These are phyloP conservation scores for Eucalyptus tenuipes DNA, from an alignment of 345 rosid genomes.

Conservation along the genomic window DNA sequence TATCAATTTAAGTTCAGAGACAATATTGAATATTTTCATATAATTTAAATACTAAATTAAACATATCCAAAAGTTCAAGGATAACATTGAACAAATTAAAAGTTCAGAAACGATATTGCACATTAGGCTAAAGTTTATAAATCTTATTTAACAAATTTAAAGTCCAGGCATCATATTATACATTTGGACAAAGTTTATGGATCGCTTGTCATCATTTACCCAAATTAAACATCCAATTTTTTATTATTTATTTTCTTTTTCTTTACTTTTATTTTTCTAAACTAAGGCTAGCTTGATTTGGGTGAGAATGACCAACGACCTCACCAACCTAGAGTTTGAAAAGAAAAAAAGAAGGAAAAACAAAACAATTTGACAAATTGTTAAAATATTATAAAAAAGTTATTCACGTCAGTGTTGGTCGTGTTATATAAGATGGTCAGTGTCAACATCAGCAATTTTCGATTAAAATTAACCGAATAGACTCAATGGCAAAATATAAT, in stretches of 20 bases:
- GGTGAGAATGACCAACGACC: neutral
- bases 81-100: fast-evolving
- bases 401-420: fast-evolving
- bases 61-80: fast-evolving
- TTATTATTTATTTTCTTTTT: too few species aligned
- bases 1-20: fast-evolving
- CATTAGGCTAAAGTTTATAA: fast-evolving
- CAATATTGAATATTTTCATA: neutral
- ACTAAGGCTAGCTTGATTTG: neutral
- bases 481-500: neutral
- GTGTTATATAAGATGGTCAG: fast-evolving
- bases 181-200: neutral
- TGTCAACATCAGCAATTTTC: fast-evolving
- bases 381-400: too few species aligned
- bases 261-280: too few species aligned
- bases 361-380: too few species aligned
- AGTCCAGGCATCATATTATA: neutral
- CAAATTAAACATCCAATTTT: neutral
- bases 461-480: fast-evolving
- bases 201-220: neutral
- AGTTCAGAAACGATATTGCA: fast-evolving
- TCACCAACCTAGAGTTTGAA: neutral
- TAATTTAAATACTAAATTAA: neutral
- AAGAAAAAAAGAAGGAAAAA: too few species aligned
- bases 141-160: neutral